phyloP scores from a whole-genome alignment of 116 monocot species.

The Zostera marina region DNA sequence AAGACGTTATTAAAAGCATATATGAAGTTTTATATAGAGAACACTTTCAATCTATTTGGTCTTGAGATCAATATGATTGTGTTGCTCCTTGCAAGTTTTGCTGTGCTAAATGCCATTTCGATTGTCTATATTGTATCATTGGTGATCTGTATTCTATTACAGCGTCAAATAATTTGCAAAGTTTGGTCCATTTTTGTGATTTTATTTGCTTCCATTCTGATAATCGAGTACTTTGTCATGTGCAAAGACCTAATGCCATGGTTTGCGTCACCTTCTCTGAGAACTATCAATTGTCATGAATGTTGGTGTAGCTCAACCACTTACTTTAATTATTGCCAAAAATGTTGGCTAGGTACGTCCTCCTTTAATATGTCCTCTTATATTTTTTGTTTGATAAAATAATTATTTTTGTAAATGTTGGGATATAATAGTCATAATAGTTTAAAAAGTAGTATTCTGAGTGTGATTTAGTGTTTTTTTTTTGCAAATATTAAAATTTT shows the following conservation, averaged over 20 bases:
- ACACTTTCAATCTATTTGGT: constrained; percentile 66
- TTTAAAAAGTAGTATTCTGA: too few relatives aligned
- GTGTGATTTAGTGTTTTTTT: too few relatives aligned
- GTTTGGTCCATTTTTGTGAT: constrained; percentile 78
- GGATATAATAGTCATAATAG: too few relatives aligned
- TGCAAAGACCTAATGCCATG: constrained; percentile 71
- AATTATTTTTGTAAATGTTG: background rate
- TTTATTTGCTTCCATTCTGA: constrained; percentile 61
- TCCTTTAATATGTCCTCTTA: background rate
- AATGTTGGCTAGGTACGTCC: constrained; percentile 88
- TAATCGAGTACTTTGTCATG: constrained; percentile 78
- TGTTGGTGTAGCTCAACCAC: constrained; percentile 72
- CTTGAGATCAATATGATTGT: constrained; percentile 92
- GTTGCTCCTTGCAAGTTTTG: constrained; percentile 84
- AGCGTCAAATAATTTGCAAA: constrained; percentile 46
- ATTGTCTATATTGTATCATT: constrained; percentile 72
- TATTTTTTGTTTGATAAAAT: background rate
- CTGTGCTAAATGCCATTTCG: constrained; percentile 67
- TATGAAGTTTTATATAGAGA: constrained; percentile 80
- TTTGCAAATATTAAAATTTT: too few relatives aligned
- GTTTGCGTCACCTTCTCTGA: constrained; percentile 18
- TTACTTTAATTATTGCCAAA: constrained; percentile 59
- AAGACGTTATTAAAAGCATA: constrained; percentile 59
- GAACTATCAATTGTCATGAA: constrained; percentile 49
- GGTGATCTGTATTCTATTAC: constrained; percentile 60